Conservation (phyloP, 140 eudicot genomes). For the Senecio squalidus region DNA sequence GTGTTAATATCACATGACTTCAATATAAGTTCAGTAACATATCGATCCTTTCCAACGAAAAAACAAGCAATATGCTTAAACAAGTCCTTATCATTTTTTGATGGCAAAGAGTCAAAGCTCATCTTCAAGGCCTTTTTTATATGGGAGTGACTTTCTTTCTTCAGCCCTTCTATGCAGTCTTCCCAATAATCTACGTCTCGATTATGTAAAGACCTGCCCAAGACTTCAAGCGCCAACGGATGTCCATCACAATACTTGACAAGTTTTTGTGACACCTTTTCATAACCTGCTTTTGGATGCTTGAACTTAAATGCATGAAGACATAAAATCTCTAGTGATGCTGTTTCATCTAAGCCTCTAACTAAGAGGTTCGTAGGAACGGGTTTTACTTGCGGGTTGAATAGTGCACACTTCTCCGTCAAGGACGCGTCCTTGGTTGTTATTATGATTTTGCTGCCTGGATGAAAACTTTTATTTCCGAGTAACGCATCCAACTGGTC, state of each 20-base stretch:
- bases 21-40: no score
- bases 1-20: no score
- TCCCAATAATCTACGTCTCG: neutral
- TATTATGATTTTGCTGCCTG: no score
- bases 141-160: no score
- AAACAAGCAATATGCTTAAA: neutral
- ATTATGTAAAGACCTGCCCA: neutral
- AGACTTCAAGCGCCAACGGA: conserved; percentile 6
- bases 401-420: no score
- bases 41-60: no score
- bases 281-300: neutral
- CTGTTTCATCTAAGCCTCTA: neutral
- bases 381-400: neutral
- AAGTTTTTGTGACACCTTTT: neutral
- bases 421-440: no score
- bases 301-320: neutral
- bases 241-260: conserved; percentile 3
- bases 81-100: neutral
- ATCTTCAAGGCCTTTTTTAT: neutral
- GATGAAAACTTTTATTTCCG: no score
- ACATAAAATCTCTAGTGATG: neutral
- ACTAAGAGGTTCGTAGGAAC: neutral
- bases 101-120: conserved; percentile 3
- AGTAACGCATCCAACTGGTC: no score
- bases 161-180: no score